Evolutionary conservation across 2,329 filamentous ascomycete species (phyloP).

Genomic region (Clonostachys rosea): DNA sequence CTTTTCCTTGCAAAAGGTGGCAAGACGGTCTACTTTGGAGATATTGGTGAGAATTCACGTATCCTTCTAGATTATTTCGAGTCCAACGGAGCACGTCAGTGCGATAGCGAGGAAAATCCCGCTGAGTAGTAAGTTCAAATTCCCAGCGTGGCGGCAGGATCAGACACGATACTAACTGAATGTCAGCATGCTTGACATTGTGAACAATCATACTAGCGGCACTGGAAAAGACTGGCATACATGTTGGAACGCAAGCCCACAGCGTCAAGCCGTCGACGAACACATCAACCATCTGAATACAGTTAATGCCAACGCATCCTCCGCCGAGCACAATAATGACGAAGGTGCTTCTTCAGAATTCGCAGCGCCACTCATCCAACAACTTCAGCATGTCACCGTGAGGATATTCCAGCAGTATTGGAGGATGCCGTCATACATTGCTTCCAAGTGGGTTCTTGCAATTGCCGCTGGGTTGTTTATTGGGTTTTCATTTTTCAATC

Average conservation of each 20-base stretch:
- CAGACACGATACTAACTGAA: too few species aligned
- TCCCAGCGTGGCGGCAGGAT: too few species aligned
- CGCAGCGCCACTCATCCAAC: slow-evolving; percentile 65
- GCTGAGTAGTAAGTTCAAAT: slow-evolving; percentile 50
- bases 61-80: slow-evolving; percentile 61
- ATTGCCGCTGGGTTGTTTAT: slow-evolving; percentile 63
- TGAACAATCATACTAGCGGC: slow-evolving; percentile 31
- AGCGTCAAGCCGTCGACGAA: slow-evolving; percentile 49
- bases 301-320: background rate
- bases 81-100: slow-evolving; percentile 54
- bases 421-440: slow-evolving; percentile 74
- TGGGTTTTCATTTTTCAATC: slow-evolving; percentile 65
- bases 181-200: slow-evolving; percentile 49
- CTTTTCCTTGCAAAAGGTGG: slow-evolving; percentile 62
- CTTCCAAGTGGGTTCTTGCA: slow-evolving; percentile 63
- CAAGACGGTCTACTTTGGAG: slow-evolving; percentile 65
- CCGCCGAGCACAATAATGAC: slow-evolving; percentile 10
- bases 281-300: slow-evolving; percentile 28
- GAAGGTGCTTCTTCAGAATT: slow-evolving; percentile 55
- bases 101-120: slow-evolving; percentile 59
- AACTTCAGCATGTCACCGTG: slow-evolving; percentile 59
- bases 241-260: slow-evolving; percentile 55
- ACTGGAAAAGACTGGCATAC: slow-evolving; percentile 57
- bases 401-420: slow-evolving; percentile 74
- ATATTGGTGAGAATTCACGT: slow-evolving; percentile 56